phyloP scores from a whole-genome alignment of 2,329 filamentous ascomycete species.

The Sphaerulina vaccinii region DNA sequence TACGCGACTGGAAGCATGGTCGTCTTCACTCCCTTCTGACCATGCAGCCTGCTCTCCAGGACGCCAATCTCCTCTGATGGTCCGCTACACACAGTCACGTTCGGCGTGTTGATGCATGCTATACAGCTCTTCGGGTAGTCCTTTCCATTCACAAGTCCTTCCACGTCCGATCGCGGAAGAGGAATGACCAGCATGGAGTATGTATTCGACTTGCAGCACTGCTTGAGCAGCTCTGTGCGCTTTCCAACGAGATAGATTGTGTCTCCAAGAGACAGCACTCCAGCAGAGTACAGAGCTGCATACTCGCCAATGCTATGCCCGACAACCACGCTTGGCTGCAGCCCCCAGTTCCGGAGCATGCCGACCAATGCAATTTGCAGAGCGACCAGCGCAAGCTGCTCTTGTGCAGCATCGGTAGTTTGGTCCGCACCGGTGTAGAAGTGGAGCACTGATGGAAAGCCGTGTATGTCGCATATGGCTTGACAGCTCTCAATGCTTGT shows the following conservation, averaged over 20 bases:
- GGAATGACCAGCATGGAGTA: conserved; percentile 23
- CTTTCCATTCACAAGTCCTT: background rate
- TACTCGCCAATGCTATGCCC: conserved; percentile 14
- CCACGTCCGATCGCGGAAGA: background rate
- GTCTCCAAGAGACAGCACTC: conserved; percentile 29
- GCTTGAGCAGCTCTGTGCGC: background rate
- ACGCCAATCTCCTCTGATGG: background rate
- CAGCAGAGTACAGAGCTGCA: conserved; percentile 1
- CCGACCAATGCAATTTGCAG: conserved; percentile 16
- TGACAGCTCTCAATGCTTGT: background rate
- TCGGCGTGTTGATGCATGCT: conserved; percentile 22
- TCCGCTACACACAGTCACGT: conserved; percentile 17
- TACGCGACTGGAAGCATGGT: conserved; percentile 28
- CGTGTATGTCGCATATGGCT: background rate
- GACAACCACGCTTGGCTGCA: conserved; percentile 23
- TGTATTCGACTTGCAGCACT: conserved; percentile 31
- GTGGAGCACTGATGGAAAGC: background rate
- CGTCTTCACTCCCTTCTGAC: background rate
- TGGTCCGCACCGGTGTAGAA: background rate
- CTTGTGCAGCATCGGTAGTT: background rate
- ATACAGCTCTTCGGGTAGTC: background rate
- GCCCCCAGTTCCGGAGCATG: conserved; percentile 1
- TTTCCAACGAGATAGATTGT: conserved; percentile 31
- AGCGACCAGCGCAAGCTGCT: conserved; percentile 2
- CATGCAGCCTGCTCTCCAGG: background rate